These are phyloP conservation scores for Cryptococcus sp. DNA, from an alignment of 1,284 basidiomycete species.

Conservation along the genomic window DNA sequence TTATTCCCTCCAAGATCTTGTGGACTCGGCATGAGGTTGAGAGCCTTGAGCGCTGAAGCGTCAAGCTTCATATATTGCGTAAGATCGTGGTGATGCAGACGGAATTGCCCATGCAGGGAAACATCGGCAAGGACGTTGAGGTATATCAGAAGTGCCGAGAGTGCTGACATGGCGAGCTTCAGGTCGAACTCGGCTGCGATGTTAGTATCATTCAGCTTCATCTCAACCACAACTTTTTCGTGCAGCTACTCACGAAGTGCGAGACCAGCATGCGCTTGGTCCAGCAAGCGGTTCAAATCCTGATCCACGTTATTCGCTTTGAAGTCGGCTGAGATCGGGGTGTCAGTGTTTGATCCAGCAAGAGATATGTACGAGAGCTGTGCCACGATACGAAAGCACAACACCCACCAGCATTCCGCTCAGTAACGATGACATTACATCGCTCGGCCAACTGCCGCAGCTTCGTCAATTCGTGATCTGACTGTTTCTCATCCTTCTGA, in stretches of 20 bases:
- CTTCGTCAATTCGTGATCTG: slow-evolving; percentile 82
- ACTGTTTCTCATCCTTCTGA: slow-evolving; percentile 57
- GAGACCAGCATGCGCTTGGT: slow-evolving; percentile 56
- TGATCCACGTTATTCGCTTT: slow-evolving; percentile 76
- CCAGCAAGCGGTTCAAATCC: slow-evolving; percentile 77
- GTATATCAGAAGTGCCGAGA: slow-evolving; percentile 80
- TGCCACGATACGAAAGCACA: slow-evolving; percentile 8
- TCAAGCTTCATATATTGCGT: slow-evolving; percentile 95
- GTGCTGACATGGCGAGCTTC: slow-evolving; percentile 74
- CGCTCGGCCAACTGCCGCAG: slow-evolving; percentile 81
- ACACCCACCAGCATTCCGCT: slow-evolving; percentile 74
- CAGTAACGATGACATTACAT: slow-evolving; percentile 86
- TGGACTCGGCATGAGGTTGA: slow-evolving; percentile 79
- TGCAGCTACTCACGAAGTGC: slow-evolving; percentile 57
- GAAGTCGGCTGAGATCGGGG: slow-evolving; percentile 70
- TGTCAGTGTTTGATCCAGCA: not conserved
- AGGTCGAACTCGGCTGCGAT: slow-evolving; percentile 73
- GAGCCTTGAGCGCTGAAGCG: slow-evolving; percentile 86
- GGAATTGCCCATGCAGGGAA: slow-evolving; percentile 78
- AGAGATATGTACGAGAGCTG: not conserved
- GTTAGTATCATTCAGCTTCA: not conserved
- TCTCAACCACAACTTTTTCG: slow-evolving; percentile 25
- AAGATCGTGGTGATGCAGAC: slow-evolving; percentile 83
- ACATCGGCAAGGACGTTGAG: slow-evolving; percentile 80
- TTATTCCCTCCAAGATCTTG: slow-evolving; percentile 62